These are phyloP conservation scores for Mimosa bimucronata DNA, from an alignment of 306 rosid species.

Conservation along the genomic window DNA sequence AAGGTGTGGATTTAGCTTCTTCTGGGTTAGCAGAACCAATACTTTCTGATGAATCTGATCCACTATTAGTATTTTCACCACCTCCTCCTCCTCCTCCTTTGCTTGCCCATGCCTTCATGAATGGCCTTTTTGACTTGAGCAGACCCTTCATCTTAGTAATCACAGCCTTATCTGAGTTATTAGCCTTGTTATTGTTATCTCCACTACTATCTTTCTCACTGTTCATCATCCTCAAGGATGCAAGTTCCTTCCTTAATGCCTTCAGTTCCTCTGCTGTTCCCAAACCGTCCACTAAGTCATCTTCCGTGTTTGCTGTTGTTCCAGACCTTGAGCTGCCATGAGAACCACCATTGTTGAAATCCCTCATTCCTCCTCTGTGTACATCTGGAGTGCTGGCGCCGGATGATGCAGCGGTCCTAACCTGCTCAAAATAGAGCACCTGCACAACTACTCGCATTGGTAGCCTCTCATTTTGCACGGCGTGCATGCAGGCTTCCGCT, in stretches of 20 bases:
- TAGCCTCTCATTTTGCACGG: conserved; percentile 94
- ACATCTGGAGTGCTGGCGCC: conserved; percentile 97
- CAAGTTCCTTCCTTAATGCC: conserved; percentile 86
- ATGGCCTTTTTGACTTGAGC: conserved; percentile 82
- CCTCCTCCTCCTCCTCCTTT: conserved; percentile 75
- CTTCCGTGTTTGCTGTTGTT: conserved; percentile 71
- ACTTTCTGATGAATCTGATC: conserved; percentile 91
- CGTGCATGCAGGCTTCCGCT: conserved; percentile 89
- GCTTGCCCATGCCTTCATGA: conserved; percentile 78
- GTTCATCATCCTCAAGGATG: conserved; percentile 73
- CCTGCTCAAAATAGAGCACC: conserved; percentile 93
- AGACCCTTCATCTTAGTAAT: conserved; percentile 77
- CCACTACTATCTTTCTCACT: conserved; percentile 55
- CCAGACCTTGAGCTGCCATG: conserved; percentile 89
- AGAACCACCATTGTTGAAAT: conserved; percentile 60
- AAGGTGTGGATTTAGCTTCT: conserved; percentile 88
- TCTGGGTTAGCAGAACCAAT: conserved; percentile 84
- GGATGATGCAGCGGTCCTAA: conserved; percentile 72
- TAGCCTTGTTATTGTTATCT: conserved; percentile 44
- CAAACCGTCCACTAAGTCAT: conserved; percentile 68
- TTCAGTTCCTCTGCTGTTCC: conserved; percentile 84
- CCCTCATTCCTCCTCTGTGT: conserved; percentile 65
- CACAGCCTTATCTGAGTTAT: conserved; percentile 71
- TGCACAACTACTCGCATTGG: conserved; percentile 94
- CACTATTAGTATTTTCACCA: conserved; percentile 54